Conservation (phyloP, 768 basidiomycete species). For the Gloeophyllum trabeum region DNA sequence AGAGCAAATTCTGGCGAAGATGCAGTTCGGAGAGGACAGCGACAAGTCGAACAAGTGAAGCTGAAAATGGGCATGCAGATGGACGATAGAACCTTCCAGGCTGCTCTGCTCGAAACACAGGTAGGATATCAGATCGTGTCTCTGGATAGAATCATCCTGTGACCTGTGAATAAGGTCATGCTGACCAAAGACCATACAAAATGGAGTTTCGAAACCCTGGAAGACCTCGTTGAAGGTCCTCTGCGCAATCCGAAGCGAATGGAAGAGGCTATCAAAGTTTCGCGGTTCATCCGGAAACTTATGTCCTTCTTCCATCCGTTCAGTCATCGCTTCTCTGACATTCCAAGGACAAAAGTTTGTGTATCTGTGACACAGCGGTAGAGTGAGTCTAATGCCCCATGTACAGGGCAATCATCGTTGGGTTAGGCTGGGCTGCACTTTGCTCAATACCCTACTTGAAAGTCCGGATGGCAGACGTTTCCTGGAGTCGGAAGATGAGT, state of each 20-base stretch:
- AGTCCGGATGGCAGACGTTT: constrained; percentile 80
- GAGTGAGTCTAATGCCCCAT: not conserved
- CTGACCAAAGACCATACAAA: constrained; percentile 79
- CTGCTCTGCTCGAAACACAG: constrained; percentile 76
- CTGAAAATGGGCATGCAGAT: constrained; percentile 87
- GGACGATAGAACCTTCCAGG: constrained; percentile 90
- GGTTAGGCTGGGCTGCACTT: constrained; percentile 74
- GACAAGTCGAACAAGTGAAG: constrained; percentile 84
- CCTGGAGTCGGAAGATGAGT: constrained; percentile 70
- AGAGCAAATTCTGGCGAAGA: constrained; percentile 83
- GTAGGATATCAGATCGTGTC: too few species aligned
- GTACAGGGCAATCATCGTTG: constrained; percentile 67
- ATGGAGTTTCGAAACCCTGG: constrained; percentile 87
- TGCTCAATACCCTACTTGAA: constrained; percentile 74
- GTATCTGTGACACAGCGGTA: not conserved
- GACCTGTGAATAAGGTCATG: constrained; percentile 47
- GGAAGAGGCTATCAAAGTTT: constrained; percentile 89
- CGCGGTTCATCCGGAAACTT: constrained; percentile 82
- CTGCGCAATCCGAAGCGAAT: constrained; percentile 83
- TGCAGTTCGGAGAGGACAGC: constrained; percentile 74
- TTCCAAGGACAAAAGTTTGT: constrained; percentile 54
- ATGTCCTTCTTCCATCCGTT: constrained; percentile 92
- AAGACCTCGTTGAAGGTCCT: constrained; percentile 87
- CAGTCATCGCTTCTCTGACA: constrained; percentile 76
- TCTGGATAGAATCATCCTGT: not conserved